Evolutionary conservation across 1,284 basidiomycete species (phyloP), one percentile per base, ranked within the genome.

Genomic region (Tylopilus sp.): DNA sequence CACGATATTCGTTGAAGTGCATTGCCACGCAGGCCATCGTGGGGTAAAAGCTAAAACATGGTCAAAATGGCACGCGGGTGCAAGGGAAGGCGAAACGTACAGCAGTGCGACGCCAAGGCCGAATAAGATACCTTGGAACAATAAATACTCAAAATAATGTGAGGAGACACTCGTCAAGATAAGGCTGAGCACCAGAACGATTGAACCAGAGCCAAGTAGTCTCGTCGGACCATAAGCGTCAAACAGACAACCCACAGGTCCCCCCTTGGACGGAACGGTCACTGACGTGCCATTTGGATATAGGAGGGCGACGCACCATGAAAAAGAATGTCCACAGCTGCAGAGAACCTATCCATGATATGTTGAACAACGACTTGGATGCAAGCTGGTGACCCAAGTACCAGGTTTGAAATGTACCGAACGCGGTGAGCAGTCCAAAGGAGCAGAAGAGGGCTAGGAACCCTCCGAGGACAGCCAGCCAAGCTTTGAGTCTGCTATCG

Each of bases 71-170:
- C 30, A 45, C 30, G 18, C 5, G 9, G 16, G 33, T 37, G 43
- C 19, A 55, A 48, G 21, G 44, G 44, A 23, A 48, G n/a, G 25
- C 31, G 23, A 35, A 18, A 70, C 79, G 44, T 48, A 83, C 78
- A 84, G 54, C 49, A 83, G 58, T 6, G 78, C 82, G 25, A 78
- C 77, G 10, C 79, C 76, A n/a, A 82, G 56, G 26, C 82, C 82
- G 51, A 82, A 77, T 4, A 82, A 55, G 5, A 85, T 41, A 6
- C 82, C 83, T 57, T 85, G 83, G 0, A 74, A 69, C 15, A 86
- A 67, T 28, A 85, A 63, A 56, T 77, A 82, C 46, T 85, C 76
- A 59, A 78, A 81, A 58, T 78, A 81, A 49, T 72, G 62, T 3
- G 67, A 73, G n/a, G 72, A 76, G 25, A 85, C 50, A 56, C 79